Evolutionary conservation across 805 yeast genomes (phyloP), one percentile per base, ranked within the genome.

Genomic region (Candida coleopterorum): DNA sequence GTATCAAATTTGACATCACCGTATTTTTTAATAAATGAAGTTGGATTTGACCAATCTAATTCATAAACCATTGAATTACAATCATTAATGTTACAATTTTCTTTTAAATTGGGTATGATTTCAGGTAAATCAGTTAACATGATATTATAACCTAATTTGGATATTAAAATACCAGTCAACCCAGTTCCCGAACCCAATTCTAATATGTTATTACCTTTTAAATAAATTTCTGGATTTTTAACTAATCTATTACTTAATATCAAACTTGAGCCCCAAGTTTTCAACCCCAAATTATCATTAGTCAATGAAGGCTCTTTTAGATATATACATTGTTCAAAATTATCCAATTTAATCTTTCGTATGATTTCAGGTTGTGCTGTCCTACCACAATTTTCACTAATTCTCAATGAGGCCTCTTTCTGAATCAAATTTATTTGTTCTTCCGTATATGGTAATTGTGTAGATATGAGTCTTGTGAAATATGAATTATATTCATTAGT

Each of bases 131-230:
- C 98, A 0, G 97, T 89, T 17, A 87, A 55, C 9, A 59, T 49
- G 1, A 80, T 62, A 6, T 43, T 21, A 42, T 53, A 58, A 0
- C 87, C 87, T 5, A 81, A 48, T 7, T 67, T 39, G 0, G 74
- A 75, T 38, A 85, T 69, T 0, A 80, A 69, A 24, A 93, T 82
- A 0, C 97, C 97, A 3, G 81, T 82, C 11, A 90, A 65, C 0
- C 98, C 98, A 0, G 98, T 93, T 0, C 98, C 98, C 0, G 97
- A 71, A 0, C 98, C 98, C n/a, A 93, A 62, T 50, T 90, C 98
- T 20, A 85, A 54, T 0, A 80, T 54, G 0, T 60, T 55, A 15
- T 50, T 56, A 11, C 32, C 17, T 3, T 59, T 43, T 20, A 53
- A 53, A 5, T 35, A 25, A 2, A 42, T 33, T n/a, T 44, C 17